Conservation (phyloP, 306 rosid species). For the Cyclanthera cordifolia region DNA sequence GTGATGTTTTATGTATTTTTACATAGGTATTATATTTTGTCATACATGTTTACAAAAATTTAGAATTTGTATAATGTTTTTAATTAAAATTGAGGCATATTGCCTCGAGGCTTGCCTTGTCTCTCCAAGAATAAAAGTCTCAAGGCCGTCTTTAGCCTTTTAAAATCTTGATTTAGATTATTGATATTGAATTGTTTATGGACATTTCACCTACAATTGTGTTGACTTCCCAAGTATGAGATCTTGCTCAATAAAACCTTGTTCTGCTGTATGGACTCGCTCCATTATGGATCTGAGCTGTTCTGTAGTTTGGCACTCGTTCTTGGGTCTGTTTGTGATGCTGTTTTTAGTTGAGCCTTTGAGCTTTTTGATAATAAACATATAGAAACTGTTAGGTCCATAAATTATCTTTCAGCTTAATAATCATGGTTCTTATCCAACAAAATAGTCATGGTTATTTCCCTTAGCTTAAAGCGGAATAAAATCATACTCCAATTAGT, state of each 20-base stretch:
- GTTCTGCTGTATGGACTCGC: not conserved
- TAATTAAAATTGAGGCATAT: too few species aligned
- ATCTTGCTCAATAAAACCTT: not conserved
- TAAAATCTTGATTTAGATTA: too few species aligned
- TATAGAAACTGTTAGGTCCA: not conserved
- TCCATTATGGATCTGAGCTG: not conserved
- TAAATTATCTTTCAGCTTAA: not conserved
- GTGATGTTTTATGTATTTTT: too few species aligned
- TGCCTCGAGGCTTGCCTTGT: too few species aligned
- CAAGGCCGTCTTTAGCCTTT: too few species aligned
- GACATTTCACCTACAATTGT: not conserved
- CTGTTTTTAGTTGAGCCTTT: not conserved
- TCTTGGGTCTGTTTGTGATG: not conserved
- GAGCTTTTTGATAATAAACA: not conserved
- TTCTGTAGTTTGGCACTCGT: not conserved
- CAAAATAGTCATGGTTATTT: not conserved
- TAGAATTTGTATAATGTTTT: too few species aligned
- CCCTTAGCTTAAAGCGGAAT: not conserved
- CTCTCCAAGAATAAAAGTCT: too few species aligned
- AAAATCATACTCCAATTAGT: not conserved
- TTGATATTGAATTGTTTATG: not conserved
- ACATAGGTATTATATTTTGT: too few species aligned
- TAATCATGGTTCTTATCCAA: not conserved
- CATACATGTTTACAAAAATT: too few species aligned
- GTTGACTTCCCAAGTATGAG: not conserved